Evolutionary conservation across 1,284 basidiomycete genomes (phyloP).

Genomic region (Cerioporus squamosus): DNA sequence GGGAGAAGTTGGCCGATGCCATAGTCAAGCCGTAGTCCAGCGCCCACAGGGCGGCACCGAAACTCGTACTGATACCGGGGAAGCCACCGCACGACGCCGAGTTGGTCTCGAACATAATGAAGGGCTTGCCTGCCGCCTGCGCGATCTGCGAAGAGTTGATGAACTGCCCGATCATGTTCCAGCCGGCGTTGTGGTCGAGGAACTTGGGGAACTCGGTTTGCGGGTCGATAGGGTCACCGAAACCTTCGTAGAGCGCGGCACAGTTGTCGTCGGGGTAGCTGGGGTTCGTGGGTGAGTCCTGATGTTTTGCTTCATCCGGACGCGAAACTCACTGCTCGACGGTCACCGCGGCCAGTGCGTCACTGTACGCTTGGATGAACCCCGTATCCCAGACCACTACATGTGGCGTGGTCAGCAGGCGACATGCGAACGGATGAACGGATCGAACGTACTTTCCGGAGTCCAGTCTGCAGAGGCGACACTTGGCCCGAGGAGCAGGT

Average conservation of each 20-base stretch:
- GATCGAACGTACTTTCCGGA: conserved; percentile 37
- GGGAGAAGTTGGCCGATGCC: conserved; percentile 62
- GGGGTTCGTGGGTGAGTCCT: neutral
- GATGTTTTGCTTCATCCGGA: neutral
- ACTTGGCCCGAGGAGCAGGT: conserved; percentile 65
- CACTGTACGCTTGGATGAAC: conserved; percentile 52
- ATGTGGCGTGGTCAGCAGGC: neutral
- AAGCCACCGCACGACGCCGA: conserved; percentile 62
- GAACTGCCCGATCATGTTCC: conserved; percentile 51
- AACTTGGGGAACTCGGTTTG: conserved; percentile 59
- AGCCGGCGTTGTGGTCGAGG: conserved; percentile 57
- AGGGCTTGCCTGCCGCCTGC: conserved; percentile 43
- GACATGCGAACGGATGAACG: neutral
- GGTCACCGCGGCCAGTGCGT: conserved; percentile 51
- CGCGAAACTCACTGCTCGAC: conserved; percentile 53
- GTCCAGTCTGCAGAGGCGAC: conserved; percentile 54
- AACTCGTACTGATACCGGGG: conserved; percentile 57
- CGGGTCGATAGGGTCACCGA: conserved; percentile 38
- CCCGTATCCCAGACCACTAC: conserved; percentile 58
- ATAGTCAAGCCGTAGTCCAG: conserved; percentile 67
- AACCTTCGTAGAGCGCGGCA: conserved; percentile 45
- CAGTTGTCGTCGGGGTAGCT: conserved; percentile 66
- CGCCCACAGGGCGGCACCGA: conserved; percentile 75
- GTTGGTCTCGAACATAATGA: conserved; percentile 62
- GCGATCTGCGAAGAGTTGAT: conserved; percentile 51